Base-by-base conservation (phyloP, 208 protist species). In the Spongospora subterranea region DNA sequence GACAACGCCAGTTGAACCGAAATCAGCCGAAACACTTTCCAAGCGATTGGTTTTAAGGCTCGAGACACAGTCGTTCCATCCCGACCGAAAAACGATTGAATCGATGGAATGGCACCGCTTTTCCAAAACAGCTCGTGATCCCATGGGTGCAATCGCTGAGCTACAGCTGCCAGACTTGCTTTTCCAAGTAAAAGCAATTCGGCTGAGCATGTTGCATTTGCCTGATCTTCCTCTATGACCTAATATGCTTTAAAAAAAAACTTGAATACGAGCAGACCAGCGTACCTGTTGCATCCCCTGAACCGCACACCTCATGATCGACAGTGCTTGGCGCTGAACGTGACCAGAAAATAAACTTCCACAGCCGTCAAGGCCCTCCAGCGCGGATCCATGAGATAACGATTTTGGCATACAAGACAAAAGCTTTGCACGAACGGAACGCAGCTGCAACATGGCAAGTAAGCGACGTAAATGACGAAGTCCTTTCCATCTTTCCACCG, bases 241-340 rank as follows among this genome's bases (percentile, higher is more conserved):
- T n/a, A 60, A 60, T 60, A 6, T 60, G 50, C 24, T 60, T 60
- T 60, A 6, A 60, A 24, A 60, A 60, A 29, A n/a, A n/a, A n/a
- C n/a, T n/a, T 60, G 6, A 6, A 60, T 24, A 60, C 13, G 24
- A 60, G 24, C 24, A 60, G 6, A 60, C 24, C 24, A 60, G 24
- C 24, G 6, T 60, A 60, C 50, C 50, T 60, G 13, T 24, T 60
- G 50, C 13, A 82, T 6, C 71, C 17, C 35, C 40, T 82, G 6
- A 6, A 35, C n/a, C 11, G 71, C 71, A 43, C 6, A 40, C 6
- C 35, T 82, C 17, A 82, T 39, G 71, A 82, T 82, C 17, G 71
- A 35, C 71, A 82, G 71, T 6, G 71, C 71, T n/a, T 82, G 71
- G 13, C n/a, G 71, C n/a, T 82, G 71, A 43, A 82, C 71, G n/a